These are phyloP conservation scores for Pulveroboletus sp. DNA, from an alignment of 768 basidiomycete genomes.

Conservation along the genomic window DNA sequence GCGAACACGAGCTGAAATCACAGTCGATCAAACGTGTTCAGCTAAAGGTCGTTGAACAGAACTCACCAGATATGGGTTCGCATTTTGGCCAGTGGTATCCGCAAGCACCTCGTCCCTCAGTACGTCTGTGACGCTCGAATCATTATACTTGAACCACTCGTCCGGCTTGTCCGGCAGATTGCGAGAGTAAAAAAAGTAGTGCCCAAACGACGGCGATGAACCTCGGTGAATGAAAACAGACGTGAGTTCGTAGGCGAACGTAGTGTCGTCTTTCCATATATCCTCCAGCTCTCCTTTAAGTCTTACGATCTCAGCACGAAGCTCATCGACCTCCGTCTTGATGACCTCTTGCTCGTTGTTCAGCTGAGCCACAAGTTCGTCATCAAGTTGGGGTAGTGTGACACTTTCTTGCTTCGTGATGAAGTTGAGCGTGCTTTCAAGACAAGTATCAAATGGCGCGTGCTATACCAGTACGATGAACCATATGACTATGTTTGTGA, in stretches of 20 bases:
- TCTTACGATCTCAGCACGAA: constrained; percentile 45
- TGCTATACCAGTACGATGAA: constrained; percentile 40
- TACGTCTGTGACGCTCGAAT: constrained; percentile 79
- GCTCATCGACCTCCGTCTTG: constrained; percentile 52
- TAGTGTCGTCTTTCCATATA: constrained; percentile 67
- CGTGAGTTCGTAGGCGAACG: constrained; percentile 83
- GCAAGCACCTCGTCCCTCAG: constrained; percentile 80
- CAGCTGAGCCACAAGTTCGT: constrained; percentile 52
- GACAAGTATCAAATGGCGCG: constrained; percentile 53
- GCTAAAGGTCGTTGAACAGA: constrained; percentile 1
- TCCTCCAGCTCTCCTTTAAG: constrained; percentile 71
- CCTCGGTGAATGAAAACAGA: constrained; percentile 96
- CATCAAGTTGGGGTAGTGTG: constrained; percentile 53
- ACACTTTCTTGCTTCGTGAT: constrained; percentile 47
- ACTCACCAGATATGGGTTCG: constrained; percentile 86
- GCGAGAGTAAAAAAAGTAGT: constrained; percentile 95
- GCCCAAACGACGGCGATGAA: constrained; percentile 81
- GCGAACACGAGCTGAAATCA: constrained; percentile 72
- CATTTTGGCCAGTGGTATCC: constrained; percentile 86
- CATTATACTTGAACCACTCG: constrained; percentile 96
- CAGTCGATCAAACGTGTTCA: background rate
- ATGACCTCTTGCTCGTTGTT: constrained; percentile 53
- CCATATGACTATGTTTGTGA: background rate
- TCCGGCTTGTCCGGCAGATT: constrained; percentile 79
- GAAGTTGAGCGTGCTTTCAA: constrained; percentile 58